phyloP scores from a whole-genome alignment of 176 grass and related monocot species.

The Alopecurus myosuroides region DNA sequence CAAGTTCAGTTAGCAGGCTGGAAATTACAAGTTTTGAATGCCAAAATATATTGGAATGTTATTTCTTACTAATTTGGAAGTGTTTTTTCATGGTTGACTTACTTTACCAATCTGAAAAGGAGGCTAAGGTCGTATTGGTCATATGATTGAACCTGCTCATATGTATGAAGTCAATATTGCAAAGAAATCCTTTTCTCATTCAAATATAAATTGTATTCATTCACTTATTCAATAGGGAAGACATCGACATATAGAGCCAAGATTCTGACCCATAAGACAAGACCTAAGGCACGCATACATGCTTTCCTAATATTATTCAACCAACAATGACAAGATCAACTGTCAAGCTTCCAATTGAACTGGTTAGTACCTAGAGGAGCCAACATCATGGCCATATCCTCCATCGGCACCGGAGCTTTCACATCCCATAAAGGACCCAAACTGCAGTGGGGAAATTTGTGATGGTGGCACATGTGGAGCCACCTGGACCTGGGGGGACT shows the following conservation, averaged over 20 bases:
- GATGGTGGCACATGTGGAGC: not conserved
- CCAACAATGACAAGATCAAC: not conserved
- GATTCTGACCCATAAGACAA: not conserved
- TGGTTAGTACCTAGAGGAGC: not conserved
- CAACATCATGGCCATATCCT: not conserved
- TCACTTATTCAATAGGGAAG: not conserved
- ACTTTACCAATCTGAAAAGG: not conserved
- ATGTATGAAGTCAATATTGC: not conserved
- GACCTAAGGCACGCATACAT: not conserved
- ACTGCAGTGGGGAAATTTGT: not conserved
- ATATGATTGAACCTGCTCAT: not conserved
- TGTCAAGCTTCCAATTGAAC: not conserved
- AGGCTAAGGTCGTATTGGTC: not conserved
- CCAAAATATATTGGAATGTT: too few species aligned
- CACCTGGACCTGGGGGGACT: not conserved
- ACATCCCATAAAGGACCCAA: not conserved
- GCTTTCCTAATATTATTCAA: not conserved
- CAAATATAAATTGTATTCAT: not conserved
- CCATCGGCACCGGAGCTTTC: not conserved
- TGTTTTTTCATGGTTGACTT: too few species aligned
- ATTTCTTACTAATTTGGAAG: too few species aligned
- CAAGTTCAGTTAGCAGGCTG: too few species aligned
- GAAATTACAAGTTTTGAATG: too few species aligned
- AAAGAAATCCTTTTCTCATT: not conserved
- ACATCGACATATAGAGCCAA: not conserved